Evolutionary conservation across 2,329 filamentous ascomycete genomes (phyloP).

Genomic region (Hortaea werneckii): DNA sequence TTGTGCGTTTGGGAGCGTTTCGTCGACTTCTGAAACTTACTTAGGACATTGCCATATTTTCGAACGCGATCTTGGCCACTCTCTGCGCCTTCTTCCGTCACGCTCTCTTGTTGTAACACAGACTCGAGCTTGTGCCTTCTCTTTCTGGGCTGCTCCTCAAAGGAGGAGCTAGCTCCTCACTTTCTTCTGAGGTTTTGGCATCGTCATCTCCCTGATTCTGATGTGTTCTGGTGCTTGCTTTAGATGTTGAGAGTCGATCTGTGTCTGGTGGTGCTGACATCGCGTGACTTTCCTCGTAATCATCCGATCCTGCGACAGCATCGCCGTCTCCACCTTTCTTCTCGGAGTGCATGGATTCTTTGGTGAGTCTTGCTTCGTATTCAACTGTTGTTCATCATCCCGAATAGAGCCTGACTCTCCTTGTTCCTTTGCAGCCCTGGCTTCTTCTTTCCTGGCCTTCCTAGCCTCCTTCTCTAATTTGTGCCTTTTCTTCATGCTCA

Average conservation of each 20-base stretch:
- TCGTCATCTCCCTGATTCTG: background rate
- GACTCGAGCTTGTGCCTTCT: conserved; percentile 34
- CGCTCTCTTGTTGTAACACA: conserved; percentile 8
- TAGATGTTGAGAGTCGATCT: conserved; percentile 1
- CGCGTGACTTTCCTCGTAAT: background rate
- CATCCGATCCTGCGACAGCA: background rate
- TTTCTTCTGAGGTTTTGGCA: background rate
- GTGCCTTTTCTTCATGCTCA: conserved; percentile 20
- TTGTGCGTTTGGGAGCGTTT: conserved; percentile 4
- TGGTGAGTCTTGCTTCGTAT: background rate
- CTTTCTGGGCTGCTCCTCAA: background rate
- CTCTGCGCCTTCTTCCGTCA: conserved; percentile 15
- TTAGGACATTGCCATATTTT: conserved; percentile 29
- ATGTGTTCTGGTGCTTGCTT: background rate
- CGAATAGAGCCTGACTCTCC: background rate
- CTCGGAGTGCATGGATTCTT: conserved; percentile 34
- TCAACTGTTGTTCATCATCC: background rate
- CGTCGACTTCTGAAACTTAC: conserved; percentile 34
- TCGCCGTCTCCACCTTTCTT: conserved; percentile 37
- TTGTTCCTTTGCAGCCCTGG: conserved; percentile 2
- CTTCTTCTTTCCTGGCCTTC: conserved; percentile 17
- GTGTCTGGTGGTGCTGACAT: background rate
- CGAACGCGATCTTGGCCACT: background rate
- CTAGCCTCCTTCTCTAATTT: conserved; percentile 26
- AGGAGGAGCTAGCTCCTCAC: background rate